Base-by-base conservation (phyloP, 257 asterid genomes). In the Leptodermis oblonga region DNA sequence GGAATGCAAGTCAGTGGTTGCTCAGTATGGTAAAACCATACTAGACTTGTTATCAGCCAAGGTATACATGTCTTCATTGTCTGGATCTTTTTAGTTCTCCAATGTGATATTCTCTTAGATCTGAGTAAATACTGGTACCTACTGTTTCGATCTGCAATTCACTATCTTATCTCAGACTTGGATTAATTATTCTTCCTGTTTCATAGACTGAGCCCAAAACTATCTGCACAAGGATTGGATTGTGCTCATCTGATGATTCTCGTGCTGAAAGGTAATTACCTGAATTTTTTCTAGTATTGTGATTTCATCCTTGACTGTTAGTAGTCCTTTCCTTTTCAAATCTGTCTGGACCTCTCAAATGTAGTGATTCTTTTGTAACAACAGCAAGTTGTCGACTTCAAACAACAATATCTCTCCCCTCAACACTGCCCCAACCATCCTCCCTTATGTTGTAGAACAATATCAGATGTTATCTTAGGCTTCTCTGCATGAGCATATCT, bases 1-100 rank as follows among this genome's bases (percentile, higher is more conserved):
- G 72, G 98, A 92, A 76, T 89, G 98, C 88, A 92, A 84, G 78
- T 72, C 90, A 8, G 75, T 89, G 11, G 94, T 87, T 73, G 68
- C 86, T 23, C 59, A 75, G 52, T 92, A 92, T 49, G 96, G 98
- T 49, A 76, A 86, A 76, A 79, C 84, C 74, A 89, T 92, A 52
- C 56, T 87, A 75, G 95, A 86, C 12, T 17, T 89, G 81, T 76
- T 92, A 72, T 70, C 75, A 71, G 72, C 95, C 61, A 70, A 89
- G 95, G 97, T 86, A 79, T 49, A 48, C 39, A 43, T 10, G 18
- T 33, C 28, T 65, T 1, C 45, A 15, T 63, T 37, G 67, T 31
- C 43, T 33, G 30, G 62, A 30, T 23, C 11, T 23, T 56, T 12
- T 10, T 17, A 20, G 42, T 17, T 33, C 15, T 59, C 22, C 3